Percentiles rank a stretch among this genome's conserved stretches.
Evolutionary conservation across 495 filamentous ascomycete genomes (phyloP).

Genomic region (Staphylotrichum longicolle): DNA sequence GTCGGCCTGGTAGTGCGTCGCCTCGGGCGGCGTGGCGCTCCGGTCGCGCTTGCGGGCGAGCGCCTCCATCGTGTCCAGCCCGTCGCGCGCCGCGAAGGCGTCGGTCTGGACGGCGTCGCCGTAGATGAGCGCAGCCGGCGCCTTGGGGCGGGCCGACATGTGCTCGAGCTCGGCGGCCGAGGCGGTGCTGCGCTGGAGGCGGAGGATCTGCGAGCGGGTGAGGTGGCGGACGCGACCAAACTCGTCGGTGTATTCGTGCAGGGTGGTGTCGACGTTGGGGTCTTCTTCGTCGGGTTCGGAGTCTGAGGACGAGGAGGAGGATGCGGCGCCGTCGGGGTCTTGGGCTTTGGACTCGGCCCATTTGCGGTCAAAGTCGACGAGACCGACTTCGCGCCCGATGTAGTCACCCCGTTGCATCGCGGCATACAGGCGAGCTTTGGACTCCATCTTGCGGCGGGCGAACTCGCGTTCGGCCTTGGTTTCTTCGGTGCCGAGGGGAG

Average conservation of each 20-base stretch:
- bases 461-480: slow-evolving; percentile 49
- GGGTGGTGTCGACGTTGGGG: slow-evolving; percentile 49
- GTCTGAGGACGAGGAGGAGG: slow-evolving; percentile 42
- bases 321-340: slow-evolving; percentile 25
- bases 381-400: slow-evolving; percentile 54
- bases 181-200: slow-evolving; percentile 47
- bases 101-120: slow-evolving; percentile 77
- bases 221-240: slow-evolving; percentile 74
- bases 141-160: slow-evolving; percentile 54
- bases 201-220: slow-evolving; percentile 61
- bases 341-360: slow-evolving; percentile 67
- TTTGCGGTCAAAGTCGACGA: slow-evolving; percentile 93
- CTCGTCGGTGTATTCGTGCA: slow-evolving; percentile 84
- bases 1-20: slow-evolving; percentile 79
- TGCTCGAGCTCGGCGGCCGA: slow-evolving; percentile 48
- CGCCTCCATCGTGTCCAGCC: slow-evolving; percentile 59
- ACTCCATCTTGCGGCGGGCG: slow-evolving; percentile 74
- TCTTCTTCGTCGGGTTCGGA: slow-evolving; percentile 42
- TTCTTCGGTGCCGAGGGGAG: slow-evolving; percentile 45
- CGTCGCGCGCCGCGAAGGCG: slow-evolving; percentile 72
- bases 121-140: slow-evolving; percentile 71
- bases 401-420: slow-evolving; percentile 76
- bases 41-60: slow-evolving; percentile 73
- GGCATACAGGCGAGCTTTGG: slow-evolving; percentile 81
- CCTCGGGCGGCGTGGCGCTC: slow-evolving; percentile 70